Conservation (phyloP, 306 rosid species). For the Acmispon strigosus region DNA sequence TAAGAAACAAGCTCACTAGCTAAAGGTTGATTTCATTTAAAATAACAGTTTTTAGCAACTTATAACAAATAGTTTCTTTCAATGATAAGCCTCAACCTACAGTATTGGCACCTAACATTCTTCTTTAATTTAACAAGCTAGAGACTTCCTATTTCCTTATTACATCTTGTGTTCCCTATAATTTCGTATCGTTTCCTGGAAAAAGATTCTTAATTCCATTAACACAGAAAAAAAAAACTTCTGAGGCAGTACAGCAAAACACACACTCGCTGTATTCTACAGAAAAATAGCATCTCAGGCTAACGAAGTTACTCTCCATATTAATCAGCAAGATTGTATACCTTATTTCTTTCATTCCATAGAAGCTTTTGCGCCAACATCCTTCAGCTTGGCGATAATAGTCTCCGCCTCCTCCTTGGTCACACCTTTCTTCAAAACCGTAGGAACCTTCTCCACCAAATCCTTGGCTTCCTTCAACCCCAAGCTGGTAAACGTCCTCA, state of each 20-base stretch:
- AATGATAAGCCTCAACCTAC: not conserved
- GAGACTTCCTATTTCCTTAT: not conserved
- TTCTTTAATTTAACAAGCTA: not conserved
- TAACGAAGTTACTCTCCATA: not conserved
- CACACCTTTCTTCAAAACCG: constrained; percentile 84
- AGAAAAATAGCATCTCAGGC: not conserved
- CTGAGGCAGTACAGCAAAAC: too few species aligned
- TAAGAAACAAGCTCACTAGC: not conserved
- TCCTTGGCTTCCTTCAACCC: constrained; percentile 99
- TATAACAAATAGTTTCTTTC: not conserved
- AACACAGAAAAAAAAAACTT: too few species aligned
- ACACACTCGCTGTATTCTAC: not conserved
- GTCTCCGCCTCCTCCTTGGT: constrained; percentile 82
- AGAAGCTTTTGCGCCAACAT: constrained; percentile 75
- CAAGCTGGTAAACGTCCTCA: constrained; percentile 74
- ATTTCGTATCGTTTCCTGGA: not conserved
- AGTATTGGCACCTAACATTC: not conserved
- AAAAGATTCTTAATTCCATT: too few species aligned
- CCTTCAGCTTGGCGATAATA: constrained; percentile 81
- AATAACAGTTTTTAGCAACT: not conserved
- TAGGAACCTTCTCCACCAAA: constrained; percentile 85
- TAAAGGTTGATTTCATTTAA: not conserved
- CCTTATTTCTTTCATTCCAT: constrained; percentile 73
- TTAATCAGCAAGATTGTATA: not conserved
- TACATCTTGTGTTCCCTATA: not conserved